Evolutionary conservation across 768 basidiomycete genomes (phyloP), one percentile per base, ranked within the genome.

Genomic region (Bullera alba): DNA sequence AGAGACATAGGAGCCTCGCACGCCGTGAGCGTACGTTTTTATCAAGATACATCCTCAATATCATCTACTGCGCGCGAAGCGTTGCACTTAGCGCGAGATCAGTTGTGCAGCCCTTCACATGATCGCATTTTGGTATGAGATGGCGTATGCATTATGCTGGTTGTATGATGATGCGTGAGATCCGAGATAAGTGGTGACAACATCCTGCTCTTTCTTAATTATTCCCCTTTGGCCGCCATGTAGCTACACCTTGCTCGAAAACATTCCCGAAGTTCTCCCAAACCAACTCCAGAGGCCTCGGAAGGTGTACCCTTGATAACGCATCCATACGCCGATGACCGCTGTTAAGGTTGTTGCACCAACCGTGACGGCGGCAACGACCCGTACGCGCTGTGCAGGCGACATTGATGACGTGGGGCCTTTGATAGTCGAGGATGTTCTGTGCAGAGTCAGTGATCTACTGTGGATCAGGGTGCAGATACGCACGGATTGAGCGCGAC

Each of bases 401-500:
- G 60, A 56, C 35, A 67, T 17, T 5, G 53, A 17, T 0, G 62
- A 64, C 28, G 65, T 61, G 1, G 65, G 65, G 17, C 65, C 59
- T 38, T 55, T 55, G 3, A 65, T 60, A 16, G 68, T 57, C 3
- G 70, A 69, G 19, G 67, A 49, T 5, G 59, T 61, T 43, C 66
- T 68, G 37, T 30, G 44, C 34, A 30, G 6, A 32, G 46, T 29
- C n/a, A 37, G 10, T 35, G 15, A 5, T 22, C 22, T 12, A 23
- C n/a, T n/a, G 50, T 41, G 16, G 16, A 41, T 16, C 38, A 23
- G 15, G 44, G 43, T 16, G 30, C 12, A 15, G 30, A 29, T 4
- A 60, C 60, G 36, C 32, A 65, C 62, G 70, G 70, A 50, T 68
- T 67, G 38, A 70, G 53, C 0, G 68, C 70, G 4, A 69, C 70